A percentile compares a stretch with the other conserved stretches of the same genome.
Evolutionary conservation across 2,329 filamentous ascomycete genomes (phyloP).

Genomic region (Sarocladium kiliense): DNA sequence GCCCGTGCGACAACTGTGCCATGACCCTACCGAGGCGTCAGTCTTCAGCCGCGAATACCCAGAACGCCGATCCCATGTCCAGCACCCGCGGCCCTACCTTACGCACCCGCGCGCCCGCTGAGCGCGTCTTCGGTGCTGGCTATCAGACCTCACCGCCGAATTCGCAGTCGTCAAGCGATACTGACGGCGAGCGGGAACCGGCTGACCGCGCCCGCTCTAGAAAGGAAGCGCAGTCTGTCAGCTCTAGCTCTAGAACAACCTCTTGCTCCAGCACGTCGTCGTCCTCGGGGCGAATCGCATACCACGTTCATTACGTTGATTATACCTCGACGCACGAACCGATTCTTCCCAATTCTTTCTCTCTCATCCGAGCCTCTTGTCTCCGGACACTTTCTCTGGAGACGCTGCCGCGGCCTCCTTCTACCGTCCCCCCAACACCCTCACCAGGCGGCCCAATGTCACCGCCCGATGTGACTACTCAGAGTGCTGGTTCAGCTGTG

Average conservation of each 20-base stretch:
- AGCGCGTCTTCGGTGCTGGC: slow-evolving; percentile 47
- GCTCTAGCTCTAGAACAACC: slow-evolving; percentile 35
- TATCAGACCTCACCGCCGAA: slow-evolving; percentile 45
- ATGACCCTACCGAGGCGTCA: slow-evolving; percentile 51
- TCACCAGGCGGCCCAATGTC: slow-evolving; percentile 27
- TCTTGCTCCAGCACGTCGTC: slow-evolving; percentile 52
- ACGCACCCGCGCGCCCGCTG: slow-evolving; percentile 55
- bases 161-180: slow-evolving; percentile 47
- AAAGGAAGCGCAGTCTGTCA: slow-evolving; percentile 38
- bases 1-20: slow-evolving; percentile 64
- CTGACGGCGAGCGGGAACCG: slow-evolving; percentile 45
- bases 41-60: slow-evolving; percentile 16
- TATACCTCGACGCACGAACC: slow-evolving; percentile 67
- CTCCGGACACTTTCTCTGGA: slow-evolving; percentile 63
- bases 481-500: slow-evolving; percentile 46
- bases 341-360: slow-evolving; percentile 55
- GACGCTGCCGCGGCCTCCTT: slow-evolving; percentile 53
- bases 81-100: slow-evolving; percentile 50
- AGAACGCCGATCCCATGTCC: slow-evolving; percentile 22
- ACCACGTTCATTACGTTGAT: slow-evolving; percentile 60
- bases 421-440: slow-evolving; percentile 27
- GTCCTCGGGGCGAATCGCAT: slow-evolving; percentile 35
- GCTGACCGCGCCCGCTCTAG: slow-evolving; percentile 32
- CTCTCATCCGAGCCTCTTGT: slow-evolving; percentile 61
- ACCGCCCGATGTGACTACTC: slow-evolving; percentile 49